Evolutionary conservation across 371 early-diverging fungal species (phyloP), one percentile per base, ranked within the genome.

Genomic region (Mortierella sp.): DNA sequence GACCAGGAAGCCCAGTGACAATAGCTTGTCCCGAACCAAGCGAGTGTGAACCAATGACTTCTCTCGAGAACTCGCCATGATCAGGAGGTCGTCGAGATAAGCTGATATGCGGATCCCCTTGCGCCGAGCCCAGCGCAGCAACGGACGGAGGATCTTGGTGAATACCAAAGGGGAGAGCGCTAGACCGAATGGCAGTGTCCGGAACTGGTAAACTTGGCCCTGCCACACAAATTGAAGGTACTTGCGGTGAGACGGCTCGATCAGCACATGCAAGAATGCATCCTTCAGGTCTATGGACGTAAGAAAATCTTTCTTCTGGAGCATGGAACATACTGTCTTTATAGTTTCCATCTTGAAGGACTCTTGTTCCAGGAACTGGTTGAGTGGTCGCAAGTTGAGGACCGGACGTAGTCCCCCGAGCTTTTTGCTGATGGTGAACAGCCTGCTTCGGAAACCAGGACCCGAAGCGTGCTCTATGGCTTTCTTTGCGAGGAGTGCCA

Each of bases 171-270:
- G 82, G 15, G 62, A 55, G 0, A 72, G 21, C 17, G 24, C n/a
- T 73, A 72, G 63, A 4, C 83, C 80, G 52, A 81, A 81, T 0
- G 76, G 78, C 1, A 80, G 73, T 0, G 64, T 52, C 11, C 66
- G 27, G 58, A 69, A 80, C 39, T 83, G 85, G 65, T 81, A 86
- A 19, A 66, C 60, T 27, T 78, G 59, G 15, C 76, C 79, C 30
- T 81, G 69, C 79, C 83, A 86, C 21, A 61, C 39, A 48, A 85
- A 83, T 44, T 80, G 83, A 12, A 85, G 78, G 57, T 65, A 78
- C 7, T 52, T 58, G n/a, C 75, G 62, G 11, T 51, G 43, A 26
- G 53, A 17, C 0, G 46, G 60, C 50, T 73, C 62, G 7, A 82
- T 52, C 2, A 69, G 56, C 0, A 80, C 24, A 11, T 79, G 76